A percentile compares a stretch with the other conserved stretches of the same genome.
Evolutionary conservation across 1,284 basidiomycete genomes (phyloP).

Genomic region (Malassezia furfur): DNA sequence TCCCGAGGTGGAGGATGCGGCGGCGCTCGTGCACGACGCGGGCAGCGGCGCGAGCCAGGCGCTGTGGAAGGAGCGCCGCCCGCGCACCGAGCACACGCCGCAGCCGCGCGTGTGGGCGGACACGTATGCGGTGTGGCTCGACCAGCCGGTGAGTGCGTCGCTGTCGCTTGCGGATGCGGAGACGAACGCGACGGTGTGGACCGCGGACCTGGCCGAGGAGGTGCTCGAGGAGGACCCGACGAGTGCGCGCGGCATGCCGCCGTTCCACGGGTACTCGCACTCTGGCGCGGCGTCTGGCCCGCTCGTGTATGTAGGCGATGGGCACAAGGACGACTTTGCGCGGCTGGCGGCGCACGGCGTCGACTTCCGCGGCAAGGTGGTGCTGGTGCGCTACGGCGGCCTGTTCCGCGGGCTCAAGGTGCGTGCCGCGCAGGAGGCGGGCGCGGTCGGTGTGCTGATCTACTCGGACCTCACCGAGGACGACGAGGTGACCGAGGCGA

Average conservation of each 20-base stretch:
- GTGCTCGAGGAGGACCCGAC: conserved; percentile 51
- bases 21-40: conserved; percentile 35
- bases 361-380: conserved; percentile 69
- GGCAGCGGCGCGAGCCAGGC: conserved; percentile 28
- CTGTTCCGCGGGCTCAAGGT: conserved; percentile 75
- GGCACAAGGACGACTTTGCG: conserved; percentile 65
- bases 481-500: conserved; percentile 66
- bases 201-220: conserved; percentile 52
- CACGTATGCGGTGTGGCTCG: conserved; percentile 44
- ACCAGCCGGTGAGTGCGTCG: conserved; percentile 34
- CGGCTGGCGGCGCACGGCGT: conserved; percentile 53
- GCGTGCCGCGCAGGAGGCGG: conserved; percentile 70
- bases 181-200: conserved; percentile 54
- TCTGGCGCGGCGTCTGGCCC: conserved; percentile 53
- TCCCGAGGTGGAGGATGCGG: conserved; percentile 21
- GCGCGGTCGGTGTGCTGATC: conserved; percentile 58
- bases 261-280: conserved; percentile 50
- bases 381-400: conserved; percentile 71
- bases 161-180: conserved; percentile 28
- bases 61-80: conserved; percentile 20
- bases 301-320: conserved; percentile 74
- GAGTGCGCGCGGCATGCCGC: conserved; percentile 49
- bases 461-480: conserved; percentile 85
- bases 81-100: not conserved
- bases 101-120: conserved; percentile 35